phyloP scores from a whole-genome alignment of 768 basidiomycete species.

The Neoboletus subvelutipes region DNA sequence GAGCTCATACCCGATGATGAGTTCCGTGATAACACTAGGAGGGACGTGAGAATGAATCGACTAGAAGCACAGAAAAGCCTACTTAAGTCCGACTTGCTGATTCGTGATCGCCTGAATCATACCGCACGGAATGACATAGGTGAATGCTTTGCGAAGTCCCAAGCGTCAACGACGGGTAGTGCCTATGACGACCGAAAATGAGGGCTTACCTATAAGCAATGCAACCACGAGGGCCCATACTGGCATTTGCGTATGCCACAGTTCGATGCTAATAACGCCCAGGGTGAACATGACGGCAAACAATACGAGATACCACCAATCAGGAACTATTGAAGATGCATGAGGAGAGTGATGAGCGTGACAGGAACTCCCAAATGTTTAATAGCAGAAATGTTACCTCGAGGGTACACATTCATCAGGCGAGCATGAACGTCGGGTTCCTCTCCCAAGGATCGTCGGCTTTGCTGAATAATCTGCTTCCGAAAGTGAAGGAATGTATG shows the following conservation, averaged over 20 bases:
- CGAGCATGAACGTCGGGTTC: conserved; percentile 85
- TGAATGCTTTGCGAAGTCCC: conserved; percentile 30
- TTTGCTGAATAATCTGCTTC: conserved; percentile 74
- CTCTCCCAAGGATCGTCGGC: conserved; percentile 67
- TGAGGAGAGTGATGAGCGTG: not conserved
- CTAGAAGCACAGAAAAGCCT: not conserved
- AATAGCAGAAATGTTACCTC: conserved; percentile 18
- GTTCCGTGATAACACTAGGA: conserved; percentile 67
- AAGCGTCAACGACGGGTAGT: not conserved
- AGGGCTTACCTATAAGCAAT: conserved; percentile 46
- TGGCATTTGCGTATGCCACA: conserved; percentile 73
- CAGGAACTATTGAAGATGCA: conserved; percentile 51
- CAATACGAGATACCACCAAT: conserved; percentile 81
- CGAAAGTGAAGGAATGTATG: conserved; percentile 60
- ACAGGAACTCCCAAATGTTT: not conserved
- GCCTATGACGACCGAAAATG: not conserved
- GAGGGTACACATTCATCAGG: conserved; percentile 72
- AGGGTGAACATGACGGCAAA: conserved; percentile 71
- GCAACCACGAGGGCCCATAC: conserved; percentile 69
- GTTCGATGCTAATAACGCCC: conserved; percentile 67
- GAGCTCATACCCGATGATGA: conserved; percentile 59
- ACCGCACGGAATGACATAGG: conserved; percentile 52
- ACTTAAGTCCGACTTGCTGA: conserved; percentile 70
- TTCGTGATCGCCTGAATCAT: conserved; percentile 75
- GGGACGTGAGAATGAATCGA: not conserved